Evolutionary conservation across 2,329 filamentous ascomycete genomes (phyloP), one percentile per base, ranked within the genome.

Genomic region (Aureobasidium sp.): DNA sequence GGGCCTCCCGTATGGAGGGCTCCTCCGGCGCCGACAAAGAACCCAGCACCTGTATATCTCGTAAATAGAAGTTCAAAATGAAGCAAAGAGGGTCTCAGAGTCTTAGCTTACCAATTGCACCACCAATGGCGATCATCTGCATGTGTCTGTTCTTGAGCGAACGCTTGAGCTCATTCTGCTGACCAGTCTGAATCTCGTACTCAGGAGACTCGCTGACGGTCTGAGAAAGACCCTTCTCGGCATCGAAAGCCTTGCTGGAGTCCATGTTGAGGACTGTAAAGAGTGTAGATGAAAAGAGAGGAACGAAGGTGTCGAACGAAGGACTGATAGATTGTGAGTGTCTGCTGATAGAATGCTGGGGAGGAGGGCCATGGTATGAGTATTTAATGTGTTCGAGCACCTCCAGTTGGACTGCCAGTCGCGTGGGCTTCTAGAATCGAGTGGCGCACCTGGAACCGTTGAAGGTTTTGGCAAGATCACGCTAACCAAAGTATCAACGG

Each of bases 21-120:
- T 44, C 72, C 69, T 37, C 80, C 79, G 51, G 75, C 75, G 42
- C 78, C 77, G 55, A 82, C 78, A 67, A 81, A 82, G 6, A 82
- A 72, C 67, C 80, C 80, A 25, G 22, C 22, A 25, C 22, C 22
- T 25, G 22, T 25, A 25, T 25, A 25, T 25, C 22, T 25, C 22
- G 22, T 25, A 25, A 25, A 25, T 25, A 25, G 22, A 25, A 25
- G 22, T 25, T 25, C 22, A 25, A 25, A 25, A 25, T 25, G 22
- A 25, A 25, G 22, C 22, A 25, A 25, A 25, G 22, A 25, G 22
- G 22, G 22, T 25, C 22, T 25, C 22, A 25, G 22, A 25, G 22
- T 25, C 22, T 25, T 25, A 25, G 22, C 20, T 79, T 82, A 42
- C 79, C 79, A 60, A 81, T 79, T 3, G 63, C 63, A 61, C 64